Evolutionary conservation across 2,329 filamentous ascomycete genomes (phyloP).

Genomic region (Fusarium goolgardi): DNA sequence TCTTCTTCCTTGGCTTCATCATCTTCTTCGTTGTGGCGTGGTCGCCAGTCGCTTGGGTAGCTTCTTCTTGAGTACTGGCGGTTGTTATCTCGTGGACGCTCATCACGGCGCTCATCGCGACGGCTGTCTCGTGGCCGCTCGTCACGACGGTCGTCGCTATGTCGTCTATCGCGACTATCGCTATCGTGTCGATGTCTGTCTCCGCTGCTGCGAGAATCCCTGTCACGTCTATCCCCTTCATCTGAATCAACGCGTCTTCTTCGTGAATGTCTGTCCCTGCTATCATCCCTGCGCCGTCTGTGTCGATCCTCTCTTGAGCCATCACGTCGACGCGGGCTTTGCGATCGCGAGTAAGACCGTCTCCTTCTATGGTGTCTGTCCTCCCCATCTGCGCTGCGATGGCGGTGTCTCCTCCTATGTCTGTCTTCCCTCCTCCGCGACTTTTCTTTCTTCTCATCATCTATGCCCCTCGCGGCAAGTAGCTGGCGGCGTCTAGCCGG

Average conservation of each 20-base stretch:
- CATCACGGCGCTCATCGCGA: background rate
- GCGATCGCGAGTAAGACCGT: constrained; percentile 60
- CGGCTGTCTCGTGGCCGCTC: constrained; percentile 33
- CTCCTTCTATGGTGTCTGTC: constrained; percentile 56
- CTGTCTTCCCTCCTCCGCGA: constrained; percentile 48
- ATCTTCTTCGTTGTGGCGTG: constrained; percentile 40
- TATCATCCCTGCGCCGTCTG: constrained; percentile 43
- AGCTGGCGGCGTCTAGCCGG: constrained; percentile 75
- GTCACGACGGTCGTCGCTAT: constrained; percentile 2
- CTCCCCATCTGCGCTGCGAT: constrained; percentile 54
- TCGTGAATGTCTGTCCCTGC: constrained; percentile 41
- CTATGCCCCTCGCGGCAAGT: constrained; percentile 71
- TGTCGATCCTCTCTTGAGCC: constrained; percentile 48
- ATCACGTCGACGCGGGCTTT: constrained; percentile 54
- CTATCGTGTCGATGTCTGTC: background rate
- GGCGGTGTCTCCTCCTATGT: constrained; percentile 59
- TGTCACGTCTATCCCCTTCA: constrained; percentile 25
- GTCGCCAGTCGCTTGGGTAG: constrained; percentile 39
- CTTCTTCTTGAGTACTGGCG: constrained; percentile 39
- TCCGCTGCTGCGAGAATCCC: background rate
- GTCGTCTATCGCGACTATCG: constrained; percentile 24
- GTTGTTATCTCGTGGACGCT: constrained; percentile 43
- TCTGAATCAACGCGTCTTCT: constrained; percentile 39
- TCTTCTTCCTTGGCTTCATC: constrained; percentile 62
- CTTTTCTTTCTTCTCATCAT: constrained; percentile 59